A percentile compares a stretch with the other conserved stretches of the same genome.
phyloP scores from a whole-genome alignment of 768 basidiomycete species.

The Sporobolomyces roseus region DNA sequence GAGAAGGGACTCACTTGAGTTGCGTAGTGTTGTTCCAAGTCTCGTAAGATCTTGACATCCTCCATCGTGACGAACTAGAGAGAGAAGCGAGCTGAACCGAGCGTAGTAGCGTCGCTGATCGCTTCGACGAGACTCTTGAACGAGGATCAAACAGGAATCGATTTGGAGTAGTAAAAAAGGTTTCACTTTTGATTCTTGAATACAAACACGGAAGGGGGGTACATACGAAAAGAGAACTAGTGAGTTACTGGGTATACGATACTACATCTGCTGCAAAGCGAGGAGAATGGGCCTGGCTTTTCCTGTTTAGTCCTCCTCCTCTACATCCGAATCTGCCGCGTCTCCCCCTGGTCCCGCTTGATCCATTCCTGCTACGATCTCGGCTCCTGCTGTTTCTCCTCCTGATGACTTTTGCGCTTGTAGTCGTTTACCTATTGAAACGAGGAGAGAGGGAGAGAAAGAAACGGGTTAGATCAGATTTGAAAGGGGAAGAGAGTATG shows the following conservation, averaged over 20 bases:
- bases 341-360: constrained; percentile 12
- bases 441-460: neutral
- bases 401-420: constrained; percentile 24
- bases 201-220: no score
- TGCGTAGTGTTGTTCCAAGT: constrained; percentile 87
- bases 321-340: constrained; percentile 18
- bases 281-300: no score
- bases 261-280: no score
- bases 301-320: no score
- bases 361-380: constrained; percentile 31
- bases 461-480: neutral
- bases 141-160: no score
- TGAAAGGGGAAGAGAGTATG: neutral
- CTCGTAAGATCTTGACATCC: constrained; percentile 81
- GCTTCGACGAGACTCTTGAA: no score
- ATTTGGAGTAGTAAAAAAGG: no score
- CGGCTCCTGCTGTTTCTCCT: constrained; percentile 22
- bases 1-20: constrained; percentile 56
- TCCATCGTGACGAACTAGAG: constrained; percentile 84
- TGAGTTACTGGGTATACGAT: no score
- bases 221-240: no score
- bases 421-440: constrained; percentile 34
- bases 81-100: no score
- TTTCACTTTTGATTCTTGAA: no score
- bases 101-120: neutral